These are phyloP conservation scores for Fagopyrum homotropicum DNA, from an alignment of 148 eudicot genomes.

Conservation along the genomic window DNA sequence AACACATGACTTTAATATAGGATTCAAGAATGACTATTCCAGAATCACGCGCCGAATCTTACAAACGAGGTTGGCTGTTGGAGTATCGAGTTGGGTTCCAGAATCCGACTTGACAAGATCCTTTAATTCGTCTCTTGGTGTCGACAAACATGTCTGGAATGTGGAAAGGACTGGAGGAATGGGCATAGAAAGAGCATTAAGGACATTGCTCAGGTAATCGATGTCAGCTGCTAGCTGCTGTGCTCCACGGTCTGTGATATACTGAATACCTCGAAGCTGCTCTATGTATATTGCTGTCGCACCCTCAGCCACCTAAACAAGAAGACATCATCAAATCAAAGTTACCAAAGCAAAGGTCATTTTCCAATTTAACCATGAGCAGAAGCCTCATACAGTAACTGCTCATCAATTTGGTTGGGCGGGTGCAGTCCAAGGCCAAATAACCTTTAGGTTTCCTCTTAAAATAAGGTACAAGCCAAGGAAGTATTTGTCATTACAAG, in stretches of 20 bases:
- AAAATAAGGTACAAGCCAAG: neutral
- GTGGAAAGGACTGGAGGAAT: conserved; percentile 68
- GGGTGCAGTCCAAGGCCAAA: neutral
- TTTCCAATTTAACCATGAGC: neutral
- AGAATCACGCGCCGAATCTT: conserved; percentile 42
- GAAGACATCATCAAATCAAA: neutral
- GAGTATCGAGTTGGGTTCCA: conserved; percentile 29
- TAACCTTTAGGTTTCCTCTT: neutral
- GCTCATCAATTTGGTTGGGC: neutral
- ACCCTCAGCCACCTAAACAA: conserved; percentile 82
- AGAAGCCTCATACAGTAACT: neutral
- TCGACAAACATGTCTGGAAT: conserved; percentile 75
- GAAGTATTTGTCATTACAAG: neutral
- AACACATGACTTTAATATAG: neutral
- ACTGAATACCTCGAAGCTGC: conserved; percentile 83
- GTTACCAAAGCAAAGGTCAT: neutral
- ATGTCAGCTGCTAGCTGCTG: conserved; percentile 84
- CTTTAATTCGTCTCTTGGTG: conserved; percentile 68
- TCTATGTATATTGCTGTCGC: conserved; percentile 87
- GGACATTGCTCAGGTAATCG: conserved; percentile 83
- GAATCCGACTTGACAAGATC: conserved; percentile 65
- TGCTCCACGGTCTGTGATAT: conserved; percentile 91
- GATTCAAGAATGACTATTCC: conserved; percentile 19
- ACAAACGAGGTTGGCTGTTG: conserved; percentile 38
- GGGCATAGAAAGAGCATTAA: conserved; percentile 88